Evolutionary conservation across 768 basidiomycete genomes (phyloP), one percentile per base, ranked within the genome.

Genomic region (Kwoniella sp.): DNA sequence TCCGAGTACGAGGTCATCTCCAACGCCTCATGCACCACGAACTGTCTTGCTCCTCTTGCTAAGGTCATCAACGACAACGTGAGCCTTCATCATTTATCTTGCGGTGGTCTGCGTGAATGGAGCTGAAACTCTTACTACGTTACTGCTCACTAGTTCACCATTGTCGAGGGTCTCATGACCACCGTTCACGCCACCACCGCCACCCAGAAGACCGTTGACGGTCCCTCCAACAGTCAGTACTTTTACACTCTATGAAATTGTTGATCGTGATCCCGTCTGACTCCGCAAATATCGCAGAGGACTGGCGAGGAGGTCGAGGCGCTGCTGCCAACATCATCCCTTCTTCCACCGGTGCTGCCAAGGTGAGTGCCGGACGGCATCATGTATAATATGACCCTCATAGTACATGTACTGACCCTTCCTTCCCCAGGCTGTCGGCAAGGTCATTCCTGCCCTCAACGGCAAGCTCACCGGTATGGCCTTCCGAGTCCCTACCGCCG

Each of bases 321-420:
- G 93, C 94, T 71, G 90, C 89, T 83, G 90, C 90, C 85, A 99
- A 99, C 87, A 97, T 99, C 84, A 99, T 99, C 81, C 95, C 95
- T 55, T 96, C 94, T 25, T 95, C 94, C 74, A 97, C 95, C 72
- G 95, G 95, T 83, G 95, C 95, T 70, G 95, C 95, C 82, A 99
- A 98, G 80, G 81, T 74, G 7, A 38, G 73, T 66, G n/a, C n/a
- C n/a, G n/a, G n/a, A n/a, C n/a, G n/a, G n/a, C n/a, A n/a, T n/a
- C 47, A 12, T 11, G 17, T 29, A 9, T 41, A 41, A 20, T 41
- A 20, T 41, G 17, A 15, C 13, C 17, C 17, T 51, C 22, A 48
- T 0, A 45, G 7, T 22, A 20, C 23, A 41, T 31, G 22, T 23
- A 53, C 52, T 29, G 4, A 53, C 34, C 5, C 20, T 25, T 55